Base-by-base conservation (phyloP, 2,329 filamentous ascomycete species). In the Leptographium galeiforme region DNA sequence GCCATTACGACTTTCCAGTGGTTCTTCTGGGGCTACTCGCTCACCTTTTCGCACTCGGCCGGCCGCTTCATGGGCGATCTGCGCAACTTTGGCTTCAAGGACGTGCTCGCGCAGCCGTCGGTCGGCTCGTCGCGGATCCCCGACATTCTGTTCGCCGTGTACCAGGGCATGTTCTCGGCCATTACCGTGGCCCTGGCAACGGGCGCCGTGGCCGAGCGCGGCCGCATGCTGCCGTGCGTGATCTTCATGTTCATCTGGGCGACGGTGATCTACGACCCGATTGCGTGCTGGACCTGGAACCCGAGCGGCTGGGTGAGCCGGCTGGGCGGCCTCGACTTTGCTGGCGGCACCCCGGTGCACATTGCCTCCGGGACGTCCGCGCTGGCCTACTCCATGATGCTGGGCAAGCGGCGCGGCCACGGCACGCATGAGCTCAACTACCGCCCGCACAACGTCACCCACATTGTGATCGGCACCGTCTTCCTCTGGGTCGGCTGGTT, bases 401-500 rank as follows among this genome's bases (percentile, higher is more conserved):
- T 95, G 54, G 89, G 89, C 63, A 93, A 90, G 71, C 78, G 88
- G 58, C 77, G 83, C 57, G 89, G 89, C 25, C 87, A 94, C 66
- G 87, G 87, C 50, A 94, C 88, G 33, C 84, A 89, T 64, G 87
- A 91, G 67, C 75, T 95, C 61, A 94, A 94, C 71, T 95, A 91
- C 68, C 85, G 89, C 50, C 89, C 89, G 11, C 89, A 95, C 72
- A 95, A 95, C 62, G 88, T 94, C 48, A 93, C 89, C 5, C 87
- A 94, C 66, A 89, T 95, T 60, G 88, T 95, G 51, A 85, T 94
- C 53, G 89, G 89, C 34, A 95, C 89, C 4, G 88, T 95, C 48
- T 95, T 95, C 70, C 81, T 95, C 16, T 95, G 89, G 89, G 86
- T 95, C 16, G 89, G 89, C 52, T 95, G 89, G 89, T 94, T 95